Base-by-base conservation (phyloP, 2,329 filamentous ascomycete genomes). In the Scedosporium minutisporum region DNA sequence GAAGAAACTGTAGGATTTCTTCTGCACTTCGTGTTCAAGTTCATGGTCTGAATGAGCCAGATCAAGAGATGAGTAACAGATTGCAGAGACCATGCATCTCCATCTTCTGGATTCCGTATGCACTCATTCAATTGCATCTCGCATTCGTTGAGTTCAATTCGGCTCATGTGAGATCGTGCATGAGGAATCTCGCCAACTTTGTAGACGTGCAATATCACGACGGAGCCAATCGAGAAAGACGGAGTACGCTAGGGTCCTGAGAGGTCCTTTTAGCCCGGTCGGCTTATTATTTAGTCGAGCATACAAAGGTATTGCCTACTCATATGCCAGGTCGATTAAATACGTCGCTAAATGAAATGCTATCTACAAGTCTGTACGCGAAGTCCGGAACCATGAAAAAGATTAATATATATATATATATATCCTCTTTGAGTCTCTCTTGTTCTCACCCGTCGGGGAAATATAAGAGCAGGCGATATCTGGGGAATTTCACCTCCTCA, bases 141-240 rank as follows among this genome's bases (percentile, higher is more conserved):
- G 51, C 18, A 23, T 23, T 55, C n/a, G 51, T 10, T 10, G 9
- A 29, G 51, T 27, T 55, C 21, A 18, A 23, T 27, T 14, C 18
- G 51, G 51, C 51, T 55, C 51, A 55, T 55, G 51, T 55, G 51
- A 55, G 51, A 55, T 55, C 51, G 51, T 55, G 51, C 51, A 55
- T 55, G 51, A 27, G 51, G 51, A 55, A 55, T 55, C 23, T 9
- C n/a, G 21, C 18, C 18, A 5, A 27, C 23, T 55, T 21, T 1
- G 48, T 53, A 21, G n/a, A n/a, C 27, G 7, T 55, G 1, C 51
- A 55, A 55, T 55, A 23, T 55, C 12, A 10, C n/a, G 2, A 55
- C 21, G 4, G 51, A 27, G 18, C 51, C 51, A 55, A 55, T 55
- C 51, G 44, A 21, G 44, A 9, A 3, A 6, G 44, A n/a, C 4